Evolutionary conservation across 306 rosid species (phyloP).

Genomic region (Cajanus cajan): DNA sequence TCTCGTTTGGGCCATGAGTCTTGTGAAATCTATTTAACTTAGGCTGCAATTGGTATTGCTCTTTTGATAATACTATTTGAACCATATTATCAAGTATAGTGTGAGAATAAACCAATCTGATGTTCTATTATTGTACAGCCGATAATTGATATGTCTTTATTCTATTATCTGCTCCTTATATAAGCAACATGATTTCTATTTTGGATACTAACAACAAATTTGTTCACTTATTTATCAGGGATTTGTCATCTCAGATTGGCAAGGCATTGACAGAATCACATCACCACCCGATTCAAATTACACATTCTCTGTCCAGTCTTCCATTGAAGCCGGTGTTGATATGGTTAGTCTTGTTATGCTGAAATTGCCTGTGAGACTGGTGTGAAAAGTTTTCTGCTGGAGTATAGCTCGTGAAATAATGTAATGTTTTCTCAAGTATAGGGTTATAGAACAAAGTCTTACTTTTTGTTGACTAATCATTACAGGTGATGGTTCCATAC

Average conservation of each 20-base stretch:
- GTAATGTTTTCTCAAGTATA: conserved; percentile 4
- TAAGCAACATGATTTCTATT: neutral
- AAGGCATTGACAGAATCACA: conserved; percentile 83
- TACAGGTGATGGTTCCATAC: conserved; percentile 89
- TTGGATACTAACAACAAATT: conserved; percentile 10
- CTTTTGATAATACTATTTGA: neutral
- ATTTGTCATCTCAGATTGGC: conserved; percentile 98
- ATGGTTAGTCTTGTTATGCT: conserved; percentile 63
- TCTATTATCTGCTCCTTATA: conserved; percentile 3
- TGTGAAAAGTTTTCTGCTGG: neutral
- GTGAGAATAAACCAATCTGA: neutral
- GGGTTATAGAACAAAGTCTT: conserved; percentile 13
- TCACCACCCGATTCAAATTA: conserved; percentile 75
- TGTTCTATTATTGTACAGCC: neutral
- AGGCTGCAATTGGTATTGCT: neutral
- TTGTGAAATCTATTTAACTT: neutral
- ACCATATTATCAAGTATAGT: neutral
- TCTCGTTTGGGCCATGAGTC: neutral
- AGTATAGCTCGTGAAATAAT: conserved; percentile 5
- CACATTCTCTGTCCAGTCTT: conserved; percentile 79
- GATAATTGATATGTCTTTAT: neutral
- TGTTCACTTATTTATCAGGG: conserved; percentile 64
- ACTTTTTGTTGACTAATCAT: conserved; percentile 29
- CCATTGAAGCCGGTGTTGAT: conserved; percentile 86
- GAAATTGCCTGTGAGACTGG: conserved; percentile 15